Evolutionary conservation across 768 basidiomycete species (phyloP), one percentile per base, ranked within the genome.

Genomic region (Tremella fuciformis): DNA sequence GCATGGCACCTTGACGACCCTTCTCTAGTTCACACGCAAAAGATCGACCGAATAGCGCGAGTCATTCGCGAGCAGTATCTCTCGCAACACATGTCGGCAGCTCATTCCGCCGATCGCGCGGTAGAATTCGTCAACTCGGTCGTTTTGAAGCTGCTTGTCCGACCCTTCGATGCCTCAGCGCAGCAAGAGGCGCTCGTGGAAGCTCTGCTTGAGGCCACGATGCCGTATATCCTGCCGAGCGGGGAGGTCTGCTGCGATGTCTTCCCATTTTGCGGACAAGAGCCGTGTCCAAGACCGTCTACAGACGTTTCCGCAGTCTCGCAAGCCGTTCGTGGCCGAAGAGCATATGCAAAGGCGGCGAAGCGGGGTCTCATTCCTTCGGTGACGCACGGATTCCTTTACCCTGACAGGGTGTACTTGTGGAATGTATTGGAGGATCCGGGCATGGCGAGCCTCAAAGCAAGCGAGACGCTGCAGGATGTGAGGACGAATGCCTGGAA

Each of bases 371-470:
- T 67, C 24, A 44, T 69, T 13, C 44, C 57, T 22, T 55, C 46
- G n/a, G 54, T 67, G 1, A 64, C 57, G 7, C 50, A 61, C 47
- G 63, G 58, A 8, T 75, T 63, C 58, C 49, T 70, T 3, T 69
- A 66, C 38, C 74, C 76, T 2, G 67, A 69, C 50, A 56, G 70
- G 38, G 55, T 70, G 13, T 70, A 71, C 37, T 62, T 72, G 13
- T 67, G 61, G 59, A 47, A 52, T n/a, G 60, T 69, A 13, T 59
- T 76, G 6, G 73, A 75, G 44, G 73, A 76, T 66, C 68, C 74
- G 4, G 58, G 65, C 18, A 58, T 56, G 22, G 40, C 61, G 1
- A 59, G 53, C 21, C 49, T 69, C 44, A 68, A 65, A 53, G 53
- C 63, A 8, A 53, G 59, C 2, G 55, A 62, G 11, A 63, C 59